Conservation (phyloP, 495 filamentous ascomycete species). For the Annulohypoxylon nitens region DNA sequence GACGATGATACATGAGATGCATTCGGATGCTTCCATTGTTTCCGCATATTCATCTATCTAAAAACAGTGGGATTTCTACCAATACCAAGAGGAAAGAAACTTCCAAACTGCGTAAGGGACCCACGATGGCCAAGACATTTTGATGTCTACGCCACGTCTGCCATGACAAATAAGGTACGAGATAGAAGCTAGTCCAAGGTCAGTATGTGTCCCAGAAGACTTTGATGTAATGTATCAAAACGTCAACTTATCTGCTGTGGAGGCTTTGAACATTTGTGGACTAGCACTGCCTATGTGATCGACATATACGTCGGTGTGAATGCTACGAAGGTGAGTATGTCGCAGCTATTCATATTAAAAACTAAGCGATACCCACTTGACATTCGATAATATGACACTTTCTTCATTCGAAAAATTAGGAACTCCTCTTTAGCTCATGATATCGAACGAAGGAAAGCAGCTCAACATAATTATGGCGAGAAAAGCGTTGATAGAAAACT, state of each 20-base stretch:
- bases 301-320: constrained; percentile 14
- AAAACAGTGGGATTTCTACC: constrained; percentile 28
- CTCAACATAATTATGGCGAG: neutral
- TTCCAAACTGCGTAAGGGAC: constrained; percentile 35
- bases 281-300: constrained; percentile 23
- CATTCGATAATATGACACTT: constrained; percentile 26
- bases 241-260: constrained; percentile 8
- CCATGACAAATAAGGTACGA: constrained; percentile 28
- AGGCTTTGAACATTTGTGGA: neutral
- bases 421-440: neutral
- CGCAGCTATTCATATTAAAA: constrained; percentile 21
- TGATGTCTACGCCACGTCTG: constrained; percentile 14
- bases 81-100: constrained; percentile 31
- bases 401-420: constrained; percentile 17
- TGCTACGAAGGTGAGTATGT: constrained; percentile 3
- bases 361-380: constrained; percentile 29
- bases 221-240: constrained; percentile 5
- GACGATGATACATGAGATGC: constrained; percentile 25
- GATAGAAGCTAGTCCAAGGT: constrained; percentile 6
- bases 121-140: constrained; percentile 32
- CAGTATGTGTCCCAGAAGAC: neutral
- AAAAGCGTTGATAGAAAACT: neutral
- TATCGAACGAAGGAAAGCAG: neutral
- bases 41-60: constrained; percentile 20
- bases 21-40: constrained; percentile 14